Conservation (phyloP, 805 yeast genomes). For the Clavispora santaluciae region DNA sequence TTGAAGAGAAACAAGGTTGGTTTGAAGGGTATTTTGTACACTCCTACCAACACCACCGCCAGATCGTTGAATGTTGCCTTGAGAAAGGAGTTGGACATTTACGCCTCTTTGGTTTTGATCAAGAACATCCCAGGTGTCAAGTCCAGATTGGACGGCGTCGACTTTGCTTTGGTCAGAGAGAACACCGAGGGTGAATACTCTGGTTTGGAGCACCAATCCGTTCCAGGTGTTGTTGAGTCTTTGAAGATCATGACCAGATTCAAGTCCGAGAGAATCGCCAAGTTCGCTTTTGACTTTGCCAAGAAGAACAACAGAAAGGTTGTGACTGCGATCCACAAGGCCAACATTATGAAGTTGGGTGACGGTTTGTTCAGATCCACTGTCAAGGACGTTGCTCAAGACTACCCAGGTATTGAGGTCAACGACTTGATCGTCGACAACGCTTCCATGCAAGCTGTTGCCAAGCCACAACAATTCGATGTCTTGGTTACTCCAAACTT, state of each 20-base stretch:
- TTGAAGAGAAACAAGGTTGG: conserved; percentile 96
- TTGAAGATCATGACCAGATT: conserved; percentile 89
- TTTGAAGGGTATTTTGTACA: conserved; percentile 91
- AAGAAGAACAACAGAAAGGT: conserved; percentile 83
- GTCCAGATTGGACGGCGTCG: conserved; percentile 83
- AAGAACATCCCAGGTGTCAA: conserved; percentile 92
- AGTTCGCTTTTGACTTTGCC: conserved; percentile 96
- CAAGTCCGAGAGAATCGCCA: conserved; percentile 95
- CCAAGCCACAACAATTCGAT: conserved; percentile 96
- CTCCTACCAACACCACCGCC: conserved; percentile 73
- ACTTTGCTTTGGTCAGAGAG: conserved; percentile 93
- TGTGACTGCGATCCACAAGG: conserved; percentile 97
- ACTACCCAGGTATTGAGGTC: conserved; percentile 77
- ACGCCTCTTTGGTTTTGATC: conserved; percentile 90
- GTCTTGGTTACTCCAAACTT: conserved; percentile 96
- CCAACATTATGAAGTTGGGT: conserved; percentile 97
- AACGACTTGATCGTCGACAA: conserved; percentile 96
- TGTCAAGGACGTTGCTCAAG: conserved; percentile 77
- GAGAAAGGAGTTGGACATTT: conserved; percentile 93
- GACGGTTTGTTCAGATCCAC: conserved; percentile 97
- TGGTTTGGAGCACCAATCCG: conserved; percentile 95
- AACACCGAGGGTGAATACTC: conserved; percentile 99
- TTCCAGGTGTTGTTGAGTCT: conserved; percentile 97
- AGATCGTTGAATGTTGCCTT: conserved; percentile 93
- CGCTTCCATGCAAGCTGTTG: conserved; percentile 99